Base-by-base conservation (phyloP, 495 filamentous ascomycete species). In the Talaromyces trachyspermus region DNA sequence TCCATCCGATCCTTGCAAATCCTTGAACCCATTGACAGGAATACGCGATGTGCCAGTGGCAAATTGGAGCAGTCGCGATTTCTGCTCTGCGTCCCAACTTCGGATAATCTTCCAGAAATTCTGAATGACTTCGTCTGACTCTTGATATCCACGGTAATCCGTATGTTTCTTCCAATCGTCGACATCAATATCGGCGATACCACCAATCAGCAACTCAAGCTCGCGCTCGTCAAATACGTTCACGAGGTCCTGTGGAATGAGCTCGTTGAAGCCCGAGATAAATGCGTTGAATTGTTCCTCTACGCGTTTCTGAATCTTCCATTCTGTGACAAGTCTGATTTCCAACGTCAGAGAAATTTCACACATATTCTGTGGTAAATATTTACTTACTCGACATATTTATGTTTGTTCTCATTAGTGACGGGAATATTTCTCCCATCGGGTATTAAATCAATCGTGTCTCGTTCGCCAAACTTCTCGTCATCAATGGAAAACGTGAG, bases 131-230 rank as follows among this genome's bases (percentile, higher is more conserved):
- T 95, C 88, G 63, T 97, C 94, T 43, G 79, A 82, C 67, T 99
- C 92, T 30, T 95, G 95, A 71, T 99, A 99, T n/a, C 92, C 92
- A 50, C 92, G 82, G 69, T 99, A 99, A 61, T 99, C 92, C n/a
- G 92, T 99, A 70, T 99, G 92, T 71, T 99, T 99, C 83, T 99
- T 99, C 92, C 92, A 99, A 65, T 99, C 92, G 40, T 97, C 92
- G 15, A 99, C 94, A 58, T 99, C 92, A 55, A 99, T 99, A 63
- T 99, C 92, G 36, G 92, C 94, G 60, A 99, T 99, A 75, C 92
- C 92, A 52, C 92, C 92, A 61, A 99, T 97, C 53, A 99, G 73
- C 55, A 99, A 69, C 66, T 99, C 92, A 40, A 99, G 72, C 64
- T 99, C 92, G 47, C 92, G 85, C 73, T 97, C 92, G 59, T 99